Evolutionary conservation across 83 land plant species (phyloP).

Genomic region (Thuja plicata): DNA sequence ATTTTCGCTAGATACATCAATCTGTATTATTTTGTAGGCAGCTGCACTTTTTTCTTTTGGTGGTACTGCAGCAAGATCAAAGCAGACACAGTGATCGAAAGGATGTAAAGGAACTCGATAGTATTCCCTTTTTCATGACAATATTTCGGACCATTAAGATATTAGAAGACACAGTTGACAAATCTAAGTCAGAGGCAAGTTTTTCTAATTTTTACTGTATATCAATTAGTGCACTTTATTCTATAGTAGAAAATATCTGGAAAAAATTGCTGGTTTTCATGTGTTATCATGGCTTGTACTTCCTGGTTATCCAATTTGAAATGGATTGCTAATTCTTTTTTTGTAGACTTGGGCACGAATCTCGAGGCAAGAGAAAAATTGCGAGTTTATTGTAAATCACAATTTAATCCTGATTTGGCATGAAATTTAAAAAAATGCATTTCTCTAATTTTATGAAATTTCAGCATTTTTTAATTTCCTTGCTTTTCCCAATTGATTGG

Average conservation of each 20-base stretch:
- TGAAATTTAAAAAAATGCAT: too few relatives aligned
- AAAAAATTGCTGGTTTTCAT: too few relatives aligned
- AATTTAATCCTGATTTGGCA: too few relatives aligned
- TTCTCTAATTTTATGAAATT: too few relatives aligned
- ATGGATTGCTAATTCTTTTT: too few relatives aligned
- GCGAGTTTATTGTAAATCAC: too few relatives aligned
- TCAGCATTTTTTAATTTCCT: too few relatives aligned
- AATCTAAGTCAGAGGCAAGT: constrained; percentile 45
- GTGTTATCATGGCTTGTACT: too few relatives aligned
- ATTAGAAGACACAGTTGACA: constrained; percentile 49
- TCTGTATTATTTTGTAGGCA: constrained; percentile 29
- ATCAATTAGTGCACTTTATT: neutral
- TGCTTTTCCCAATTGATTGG: too few relatives aligned
- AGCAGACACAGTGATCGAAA: constrained; percentile 24
- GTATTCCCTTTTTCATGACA: constrained; percentile 26
- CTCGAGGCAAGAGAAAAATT: too few relatives aligned
- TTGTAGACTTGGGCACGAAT: too few relatives aligned
- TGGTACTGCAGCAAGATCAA: constrained; percentile 46
- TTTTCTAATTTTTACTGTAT: neutral
- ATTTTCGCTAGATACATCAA: constrained; percentile 7
- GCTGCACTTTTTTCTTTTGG: constrained; percentile 53
- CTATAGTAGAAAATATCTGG: neutral
- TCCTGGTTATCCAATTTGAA: too few relatives aligned
- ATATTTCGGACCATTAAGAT: constrained; percentile 43
- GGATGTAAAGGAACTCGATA: constrained; percentile 27